Evolutionary conservation across 2,329 filamentous ascomycete genomes (phyloP), one percentile per base, ranked within the genome.

Genomic region (Plectosphaerella sp.): DNA sequence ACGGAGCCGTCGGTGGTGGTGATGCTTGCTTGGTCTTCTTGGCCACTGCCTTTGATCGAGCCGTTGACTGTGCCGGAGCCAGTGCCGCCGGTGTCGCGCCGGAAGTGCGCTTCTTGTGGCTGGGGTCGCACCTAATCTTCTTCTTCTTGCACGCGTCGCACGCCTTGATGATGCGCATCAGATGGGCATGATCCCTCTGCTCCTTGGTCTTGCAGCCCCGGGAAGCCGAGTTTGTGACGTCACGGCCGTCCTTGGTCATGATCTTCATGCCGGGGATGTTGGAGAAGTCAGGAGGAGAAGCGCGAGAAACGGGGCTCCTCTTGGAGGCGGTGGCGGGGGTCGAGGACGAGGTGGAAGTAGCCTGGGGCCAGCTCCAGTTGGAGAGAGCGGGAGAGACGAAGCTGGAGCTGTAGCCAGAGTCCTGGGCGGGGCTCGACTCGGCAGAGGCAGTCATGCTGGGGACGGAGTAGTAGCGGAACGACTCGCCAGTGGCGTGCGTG

Each of bases 161-260:
- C n/a, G 83, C 83, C 70, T 85, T 85, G 64, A 86, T 81, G 62
- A 83, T 82, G 54, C 83, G 74, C 80, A 87, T 86, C 46, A 86
- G 68, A 58, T 85, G 82, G 6, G 83, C 83, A 61, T 86, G 83
- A 50, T 86, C 82, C 35, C 83, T 77, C 71, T 86, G 83, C 71
- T 86, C 83, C 73, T 83, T 84, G 49, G 83, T 84, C 71, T 86
- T 86, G 65, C 77, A 82, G 35, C 82, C 82, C 39, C 83, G 76
- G 15, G 80, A 82, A 14, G 80, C 80, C 51, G 78, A 76, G 65
- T 83, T 80, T 45, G 83, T 87, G 52, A 87, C 78, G 62, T 87
- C 83, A 42, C 71, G 68, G 47, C 83, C 83, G 57, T 84, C 82
- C 63, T 76, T 79, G 53, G 83, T 86, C 71, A 86, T 75, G 57